A percentile compares a stretch with the other conserved stretches of the same genome.
Evolutionary conservation across 1,139 yeast genomes (phyloP).

Genomic region (Yamadazyma atmosphaerica): DNA sequence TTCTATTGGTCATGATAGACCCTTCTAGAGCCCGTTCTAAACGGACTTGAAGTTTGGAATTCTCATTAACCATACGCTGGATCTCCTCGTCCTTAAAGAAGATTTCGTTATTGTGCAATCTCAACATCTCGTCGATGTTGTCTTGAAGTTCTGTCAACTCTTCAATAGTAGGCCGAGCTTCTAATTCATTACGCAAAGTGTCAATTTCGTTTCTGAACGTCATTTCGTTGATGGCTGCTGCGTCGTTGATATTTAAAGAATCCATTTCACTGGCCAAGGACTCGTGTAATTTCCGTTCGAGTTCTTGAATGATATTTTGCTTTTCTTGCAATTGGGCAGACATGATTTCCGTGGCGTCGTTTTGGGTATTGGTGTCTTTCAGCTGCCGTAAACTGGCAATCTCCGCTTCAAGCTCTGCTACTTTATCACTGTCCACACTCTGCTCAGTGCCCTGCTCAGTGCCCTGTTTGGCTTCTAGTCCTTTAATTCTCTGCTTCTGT

Average conservation of each 20-base stretch:
- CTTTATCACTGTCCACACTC: not conserved
- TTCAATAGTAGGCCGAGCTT: slow-evolving; percentile 32
- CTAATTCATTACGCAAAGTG: slow-evolving; percentile 24
- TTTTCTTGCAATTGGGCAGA: slow-evolving; percentile 7
- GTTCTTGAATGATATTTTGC: slow-evolving; percentile 13
- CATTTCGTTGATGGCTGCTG: slow-evolving; percentile 15
- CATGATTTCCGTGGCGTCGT: not conserved
- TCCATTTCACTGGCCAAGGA: slow-evolving; percentile 17
- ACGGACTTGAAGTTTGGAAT: slow-evolving; percentile 20
- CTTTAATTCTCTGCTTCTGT: slow-evolving; percentile 15
- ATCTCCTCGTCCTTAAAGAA: slow-evolving; percentile 30
- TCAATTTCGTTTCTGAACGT: slow-evolving; percentile 17
- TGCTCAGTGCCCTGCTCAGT: not conserved
- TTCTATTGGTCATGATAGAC: slow-evolving; percentile 9
- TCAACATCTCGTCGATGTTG: slow-evolving; percentile 31
- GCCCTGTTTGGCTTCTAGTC: slow-evolving; percentile 6
- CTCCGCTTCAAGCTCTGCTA: slow-evolving; percentile 3
- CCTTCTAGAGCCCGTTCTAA: slow-evolving; percentile 17
- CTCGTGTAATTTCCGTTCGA: slow-evolving; percentile 16
- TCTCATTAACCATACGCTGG: slow-evolving; percentile 21
- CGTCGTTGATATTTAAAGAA: slow-evolving; percentile 16
- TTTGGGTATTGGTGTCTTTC: too few species aligned
- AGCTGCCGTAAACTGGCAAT: too few species aligned
- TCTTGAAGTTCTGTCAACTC: slow-evolving; percentile 32
- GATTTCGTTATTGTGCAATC: slow-evolving; percentile 32